These are phyloP conservation scores for Prunus yedoensis DNA, from an alignment of 331 rosid species.

Conservation along the genomic window DNA sequence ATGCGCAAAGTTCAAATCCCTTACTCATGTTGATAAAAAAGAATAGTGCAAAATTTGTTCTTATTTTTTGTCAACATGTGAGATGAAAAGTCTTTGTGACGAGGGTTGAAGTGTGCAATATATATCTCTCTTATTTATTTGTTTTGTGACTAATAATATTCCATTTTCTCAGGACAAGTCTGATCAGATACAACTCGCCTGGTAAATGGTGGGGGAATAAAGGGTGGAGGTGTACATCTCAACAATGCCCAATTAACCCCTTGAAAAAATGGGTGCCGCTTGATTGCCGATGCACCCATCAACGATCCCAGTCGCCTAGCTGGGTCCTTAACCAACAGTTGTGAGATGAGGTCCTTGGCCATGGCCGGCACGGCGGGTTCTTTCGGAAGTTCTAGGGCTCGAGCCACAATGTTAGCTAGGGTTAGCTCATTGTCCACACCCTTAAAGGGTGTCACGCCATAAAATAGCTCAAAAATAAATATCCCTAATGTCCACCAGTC, in stretches of 20 bases:
- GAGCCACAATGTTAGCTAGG: constrained; percentile 78
- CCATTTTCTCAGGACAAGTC: constrained; percentile 55
- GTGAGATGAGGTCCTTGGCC: constrained; percentile 77
- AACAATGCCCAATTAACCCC: constrained; percentile 86
- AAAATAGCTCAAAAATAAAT: constrained; percentile 71
- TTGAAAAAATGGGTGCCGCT: constrained; percentile 71
- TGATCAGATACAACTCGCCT: constrained; percentile 51
- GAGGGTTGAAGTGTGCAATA: background rate
- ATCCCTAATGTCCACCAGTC: constrained; percentile 91
- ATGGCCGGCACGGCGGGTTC: constrained; percentile 62
- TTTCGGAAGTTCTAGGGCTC: constrained; percentile 84
- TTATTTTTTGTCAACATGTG: background rate
- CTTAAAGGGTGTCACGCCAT: constrained; percentile 74
- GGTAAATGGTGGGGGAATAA: constrained; percentile 62
- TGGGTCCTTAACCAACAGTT: constrained; percentile 68
- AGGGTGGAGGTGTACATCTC: constrained; percentile 77
- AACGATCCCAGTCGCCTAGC: constrained; percentile 61
- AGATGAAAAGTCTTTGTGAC: background rate
- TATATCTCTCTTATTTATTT: constrained; percentile 10
- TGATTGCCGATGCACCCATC: constrained; percentile 70
- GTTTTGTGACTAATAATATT: constrained; percentile 50
- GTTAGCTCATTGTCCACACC: constrained; percentile 79
- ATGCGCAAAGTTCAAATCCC: no score
- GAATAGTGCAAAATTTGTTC: no score
- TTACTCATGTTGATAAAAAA: no score